Percentiles rank a stretch among this genome's conserved stretches.
phyloP scores from a whole-genome alignment of 352 stramenopile species.

The Pythium phragmitis region DNA sequence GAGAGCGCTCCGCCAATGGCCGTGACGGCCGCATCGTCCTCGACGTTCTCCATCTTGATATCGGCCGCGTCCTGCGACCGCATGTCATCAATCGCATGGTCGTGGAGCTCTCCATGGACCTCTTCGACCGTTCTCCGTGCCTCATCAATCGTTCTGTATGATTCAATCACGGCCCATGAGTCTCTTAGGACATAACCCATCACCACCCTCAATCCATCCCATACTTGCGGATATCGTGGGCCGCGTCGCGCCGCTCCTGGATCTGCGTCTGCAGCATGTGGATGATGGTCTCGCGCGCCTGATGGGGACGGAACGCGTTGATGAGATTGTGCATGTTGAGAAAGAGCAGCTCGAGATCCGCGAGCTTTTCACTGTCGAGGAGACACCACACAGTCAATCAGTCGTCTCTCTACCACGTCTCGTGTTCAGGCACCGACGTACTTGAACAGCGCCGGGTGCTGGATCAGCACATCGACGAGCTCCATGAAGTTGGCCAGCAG shows the following conservation, averaged over 20 bases:
- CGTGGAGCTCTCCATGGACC: conserved; percentile 59
- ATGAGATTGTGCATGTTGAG: conserved; percentile 91
- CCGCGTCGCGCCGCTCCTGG: conserved; percentile 67
- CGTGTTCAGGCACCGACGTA: conserved; percentile 29
- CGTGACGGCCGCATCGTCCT: conserved; percentile 14
- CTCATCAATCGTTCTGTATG: conserved; percentile 52
- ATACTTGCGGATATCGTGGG: conserved; percentile 67
- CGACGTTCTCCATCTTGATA: conserved; percentile 56
- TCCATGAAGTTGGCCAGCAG: conserved; percentile 84
- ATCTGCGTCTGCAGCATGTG: conserved; percentile 82
- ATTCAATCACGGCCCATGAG: background rate
- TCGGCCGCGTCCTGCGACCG: conserved; percentile 26
- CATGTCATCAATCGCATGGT: conserved; percentile 42
- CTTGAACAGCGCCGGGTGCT: conserved; percentile 81
- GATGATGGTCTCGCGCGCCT: conserved; percentile 81
- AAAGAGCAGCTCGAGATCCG: conserved; percentile 85
- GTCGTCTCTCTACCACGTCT: background rate
- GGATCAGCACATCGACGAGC: conserved; percentile 80
- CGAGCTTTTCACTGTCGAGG: conserved; percentile 67
- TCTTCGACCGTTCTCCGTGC: conserved; percentile 58
- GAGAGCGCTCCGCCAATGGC: background rate
- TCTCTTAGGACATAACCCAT: background rate
- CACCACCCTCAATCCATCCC: background rate
- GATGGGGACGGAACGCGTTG: conserved; percentile 83
- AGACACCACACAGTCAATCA: background rate